phyloP scores from a whole-genome alignment of 495 filamentous ascomycete species.

The Chaetomium tenue region DNA sequence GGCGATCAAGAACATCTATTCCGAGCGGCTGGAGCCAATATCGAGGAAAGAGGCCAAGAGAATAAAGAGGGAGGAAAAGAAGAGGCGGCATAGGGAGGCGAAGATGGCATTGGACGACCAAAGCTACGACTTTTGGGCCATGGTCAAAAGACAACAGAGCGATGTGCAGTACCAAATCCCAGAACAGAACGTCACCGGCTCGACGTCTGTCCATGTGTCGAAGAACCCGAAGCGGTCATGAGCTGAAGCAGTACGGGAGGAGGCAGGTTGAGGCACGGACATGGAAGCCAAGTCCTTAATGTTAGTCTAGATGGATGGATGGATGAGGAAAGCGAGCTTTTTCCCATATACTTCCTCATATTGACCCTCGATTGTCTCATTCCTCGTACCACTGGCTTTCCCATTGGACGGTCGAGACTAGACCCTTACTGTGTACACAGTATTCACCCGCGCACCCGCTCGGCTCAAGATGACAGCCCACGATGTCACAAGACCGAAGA shows the following conservation, averaged over 20 bases:
- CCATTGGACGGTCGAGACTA: too few relatives aligned
- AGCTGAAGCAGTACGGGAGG: not conserved
- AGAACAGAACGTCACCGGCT: slow-evolving; percentile 39
- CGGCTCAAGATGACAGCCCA: too few relatives aligned
- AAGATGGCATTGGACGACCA: slow-evolving; percentile 33
- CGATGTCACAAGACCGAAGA: too few relatives aligned
- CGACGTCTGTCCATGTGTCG: not conserved
- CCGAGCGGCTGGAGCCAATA: slow-evolving; percentile 34
- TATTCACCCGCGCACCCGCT: too few relatives aligned
- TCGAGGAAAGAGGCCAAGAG: slow-evolving; percentile 31
- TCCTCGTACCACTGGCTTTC: too few relatives aligned
- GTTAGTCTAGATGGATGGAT: too few relatives aligned
- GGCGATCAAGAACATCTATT: slow-evolving; percentile 12
- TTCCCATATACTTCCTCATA: too few relatives aligned
- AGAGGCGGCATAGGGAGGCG: slow-evolving; percentile 27
- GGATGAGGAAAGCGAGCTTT: too few relatives aligned
- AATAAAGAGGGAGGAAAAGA: slow-evolving; percentile 29
- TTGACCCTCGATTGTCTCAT: too few relatives aligned
- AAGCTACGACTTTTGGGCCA: slow-evolving; percentile 48
- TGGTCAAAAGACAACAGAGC: slow-evolving; percentile 36
- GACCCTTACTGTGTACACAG: too few relatives aligned
- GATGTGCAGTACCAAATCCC: slow-evolving; percentile 42
- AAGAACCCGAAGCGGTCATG: not conserved
- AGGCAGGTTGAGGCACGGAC: too few relatives aligned
- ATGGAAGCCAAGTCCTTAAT: too few relatives aligned